phyloP scores from a whole-genome alignment of 1,139 yeast species.

The Protomyces inouyei region DNA sequence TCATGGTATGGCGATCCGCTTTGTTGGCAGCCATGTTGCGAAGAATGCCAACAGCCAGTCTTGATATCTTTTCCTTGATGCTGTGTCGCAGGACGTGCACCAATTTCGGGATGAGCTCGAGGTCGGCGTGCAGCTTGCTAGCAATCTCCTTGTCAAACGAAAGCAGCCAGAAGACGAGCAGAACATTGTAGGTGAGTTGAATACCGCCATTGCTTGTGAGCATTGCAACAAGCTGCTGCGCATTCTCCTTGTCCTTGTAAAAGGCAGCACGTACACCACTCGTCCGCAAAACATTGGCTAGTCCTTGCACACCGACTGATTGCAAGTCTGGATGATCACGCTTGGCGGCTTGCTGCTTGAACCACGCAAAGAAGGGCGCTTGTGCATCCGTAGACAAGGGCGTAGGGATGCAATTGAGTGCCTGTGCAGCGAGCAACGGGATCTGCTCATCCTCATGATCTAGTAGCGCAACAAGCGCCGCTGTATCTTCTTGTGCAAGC shows the following conservation, averaged over 20 bases:
- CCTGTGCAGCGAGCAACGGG: conserved; percentile 39
- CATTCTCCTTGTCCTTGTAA: conserved; percentile 49
- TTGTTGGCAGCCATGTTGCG: conserved; percentile 40
- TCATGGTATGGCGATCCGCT: conserved; percentile 57
- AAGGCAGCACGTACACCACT: conserved; percentile 57
- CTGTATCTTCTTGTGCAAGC: conserved; percentile 39
- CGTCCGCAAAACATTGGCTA: conserved; percentile 56
- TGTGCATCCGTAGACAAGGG: conserved; percentile 36
- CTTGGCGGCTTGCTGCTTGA: conserved; percentile 46
- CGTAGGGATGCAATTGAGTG: conserved; percentile 38
- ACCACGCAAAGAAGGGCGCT: conserved; percentile 46
- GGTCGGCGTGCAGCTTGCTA: conserved; percentile 43
- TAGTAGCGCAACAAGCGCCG: conserved; percentile 32
- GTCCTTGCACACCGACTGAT: conserved; percentile 62
- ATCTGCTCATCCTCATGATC: conserved; percentile 41
- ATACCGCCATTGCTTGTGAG: conserved; percentile 51
- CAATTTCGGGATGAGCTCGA: conserved; percentile 49
- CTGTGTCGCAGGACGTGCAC: conserved; percentile 70
- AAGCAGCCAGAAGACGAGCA: conserved; percentile 77
- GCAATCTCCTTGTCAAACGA: conserved; percentile 64
- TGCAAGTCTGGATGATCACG: conserved; percentile 49
- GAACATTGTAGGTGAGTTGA: conserved; percentile 76
- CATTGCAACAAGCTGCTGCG: conserved; percentile 53
- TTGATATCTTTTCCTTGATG: conserved; percentile 83
- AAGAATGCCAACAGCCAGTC: conserved; percentile 68